Percentiles rank a stretch among this genome's conserved stretches.
Evolutionary conservation across 495 filamentous ascomycete genomes (phyloP).

Genomic region (Penicilliopsis zonata): DNA sequence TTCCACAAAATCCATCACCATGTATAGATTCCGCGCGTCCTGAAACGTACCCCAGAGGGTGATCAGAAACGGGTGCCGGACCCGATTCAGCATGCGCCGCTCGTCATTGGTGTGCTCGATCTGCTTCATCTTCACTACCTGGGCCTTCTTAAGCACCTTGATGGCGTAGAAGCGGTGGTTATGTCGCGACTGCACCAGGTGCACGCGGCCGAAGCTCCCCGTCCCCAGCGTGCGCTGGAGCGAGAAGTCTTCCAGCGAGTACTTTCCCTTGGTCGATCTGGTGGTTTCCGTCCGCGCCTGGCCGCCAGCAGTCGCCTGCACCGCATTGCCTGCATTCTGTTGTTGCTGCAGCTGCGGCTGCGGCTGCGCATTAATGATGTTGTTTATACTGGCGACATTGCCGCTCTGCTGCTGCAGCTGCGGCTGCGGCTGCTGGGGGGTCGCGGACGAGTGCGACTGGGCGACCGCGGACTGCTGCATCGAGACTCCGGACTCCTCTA

Average conservation of each 20-base stretch:
- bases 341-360: conserved; percentile 13
- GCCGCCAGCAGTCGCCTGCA: conserved; percentile 3
- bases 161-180: conserved; percentile 96
- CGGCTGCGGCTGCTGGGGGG: conserved; percentile 8
- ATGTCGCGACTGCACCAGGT: conserved; percentile 91
- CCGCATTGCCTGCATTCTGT: conserved; percentile 5
- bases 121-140: conserved; percentile 99
- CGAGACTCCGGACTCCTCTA: conserved; percentile 22
- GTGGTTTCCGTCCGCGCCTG: conserved; percentile 10
- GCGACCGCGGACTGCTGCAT: conserved; percentile 29
- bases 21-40: conserved; percentile 89
- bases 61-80: conserved; percentile 94
- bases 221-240: conserved; percentile 88
- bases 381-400: conserved; percentile 34
- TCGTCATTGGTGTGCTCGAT: conserved; percentile 99
- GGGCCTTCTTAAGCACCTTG: conserved; percentile 95
- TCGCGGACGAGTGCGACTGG: conserved; percentile 2
- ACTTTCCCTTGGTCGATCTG: conserved; percentile 92
- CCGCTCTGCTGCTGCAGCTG: conserved; percentile 15
- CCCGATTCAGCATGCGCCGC: conserved; percentile 83
- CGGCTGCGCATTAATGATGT: conserved; percentile 24
- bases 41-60: conserved; percentile 98
- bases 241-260: conserved; percentile 77
- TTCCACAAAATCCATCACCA: conserved; percentile 99
- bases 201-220: conserved; percentile 92